phyloP scores from a whole-genome alignment of 1,284 basidiomycete species.

The Volvariella surrecta region DNA sequence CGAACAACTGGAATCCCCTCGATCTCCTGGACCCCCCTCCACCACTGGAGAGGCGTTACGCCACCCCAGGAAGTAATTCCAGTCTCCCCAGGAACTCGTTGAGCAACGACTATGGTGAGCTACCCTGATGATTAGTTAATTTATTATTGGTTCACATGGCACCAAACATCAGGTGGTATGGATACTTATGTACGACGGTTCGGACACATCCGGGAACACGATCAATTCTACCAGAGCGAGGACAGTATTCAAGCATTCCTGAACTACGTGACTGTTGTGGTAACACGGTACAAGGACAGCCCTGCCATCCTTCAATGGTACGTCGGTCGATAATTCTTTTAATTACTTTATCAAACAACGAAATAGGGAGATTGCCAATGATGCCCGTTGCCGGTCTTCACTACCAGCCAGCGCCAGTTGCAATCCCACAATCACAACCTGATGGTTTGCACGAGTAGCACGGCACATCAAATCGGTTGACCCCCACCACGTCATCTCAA shows the following conservation, averaged over 20 bases:
- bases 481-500: slow-evolving; percentile 55
- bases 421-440: slow-evolving; percentile 40
- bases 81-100: slow-evolving; percentile 41
- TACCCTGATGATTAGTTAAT: background rate
- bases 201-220: slow-evolving; percentile 33
- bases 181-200: slow-evolving; percentile 54
- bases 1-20: slow-evolving; percentile 61
- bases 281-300: slow-evolving; percentile 43
- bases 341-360: background rate
- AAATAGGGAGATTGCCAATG: slow-evolving; percentile 52
- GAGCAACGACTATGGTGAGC: slow-evolving; percentile 52
- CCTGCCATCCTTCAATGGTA: slow-evolving; percentile 47
- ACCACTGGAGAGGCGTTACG: slow-evolving; percentile 16
- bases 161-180: slow-evolving; percentile 45
- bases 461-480: slow-evolving; percentile 39
- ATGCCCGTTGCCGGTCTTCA: slow-evolving; percentile 53
- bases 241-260: slow-evolving; percentile 41
- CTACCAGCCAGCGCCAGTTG: slow-evolving; percentile 33
- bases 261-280: slow-evolving; percentile 47
- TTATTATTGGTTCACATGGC: background rate
- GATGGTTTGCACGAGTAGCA: slow-evolving; percentile 44
- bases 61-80: slow-evolving; percentile 16
- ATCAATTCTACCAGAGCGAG: slow-evolving; percentile 48
- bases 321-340: slow-evolving; percentile 10
- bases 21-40: slow-evolving; percentile 9